phyloP scores from a whole-genome alignment of 2,329 filamentous ascomycete genomes.

The Zymoseptoria ardabiliae region DNA sequence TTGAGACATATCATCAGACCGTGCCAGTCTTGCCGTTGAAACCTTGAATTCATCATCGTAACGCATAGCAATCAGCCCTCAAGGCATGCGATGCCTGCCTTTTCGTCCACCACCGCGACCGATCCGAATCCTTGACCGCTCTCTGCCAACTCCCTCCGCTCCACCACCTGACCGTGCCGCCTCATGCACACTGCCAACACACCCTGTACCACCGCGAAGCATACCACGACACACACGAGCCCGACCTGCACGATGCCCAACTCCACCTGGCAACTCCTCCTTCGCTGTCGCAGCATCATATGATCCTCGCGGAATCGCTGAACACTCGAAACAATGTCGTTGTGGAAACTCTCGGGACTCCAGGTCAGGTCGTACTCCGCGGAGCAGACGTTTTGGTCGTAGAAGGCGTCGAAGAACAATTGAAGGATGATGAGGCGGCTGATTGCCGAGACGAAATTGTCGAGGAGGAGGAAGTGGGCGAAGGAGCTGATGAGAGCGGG shows the following conservation, averaged over 20 bases:
- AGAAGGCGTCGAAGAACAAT: constrained; percentile 20
- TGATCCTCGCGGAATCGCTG: constrained; percentile 16
- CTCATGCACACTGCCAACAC: constrained; percentile 16
- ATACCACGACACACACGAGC: constrained; percentile 10
- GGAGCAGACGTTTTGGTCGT: constrained; percentile 18
- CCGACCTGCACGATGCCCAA: constrained; percentile 17
- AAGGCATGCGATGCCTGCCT: neutral
- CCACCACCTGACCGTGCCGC: constrained; percentile 12
- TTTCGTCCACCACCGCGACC: neutral
- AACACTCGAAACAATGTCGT: constrained; percentile 18
- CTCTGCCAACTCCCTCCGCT: neutral
- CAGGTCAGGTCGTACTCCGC: constrained; percentile 14
- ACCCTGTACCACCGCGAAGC: constrained; percentile 14
- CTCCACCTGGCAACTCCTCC: constrained; percentile 15
- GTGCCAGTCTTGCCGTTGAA: constrained; percentile 11
- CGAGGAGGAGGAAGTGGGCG: constrained; percentile 22
- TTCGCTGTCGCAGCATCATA: constrained; percentile 11
- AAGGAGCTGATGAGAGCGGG: constrained; percentile 18
- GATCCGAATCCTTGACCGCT: neutral
- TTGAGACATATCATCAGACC: constrained; percentile 8
- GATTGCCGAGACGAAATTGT: constrained; percentile 20
- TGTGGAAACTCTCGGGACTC: constrained; percentile 14
- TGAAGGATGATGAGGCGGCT: constrained; percentile 19
- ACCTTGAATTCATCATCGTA: constrained; percentile 3
- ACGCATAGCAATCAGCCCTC: constrained; percentile 1